Percentiles rank a stretch among this genome's conserved stretches.
Evolutionary conservation across 2,329 filamentous ascomycete genomes (phyloP).

Genomic region (Biscogniauxia marginata): DNA sequence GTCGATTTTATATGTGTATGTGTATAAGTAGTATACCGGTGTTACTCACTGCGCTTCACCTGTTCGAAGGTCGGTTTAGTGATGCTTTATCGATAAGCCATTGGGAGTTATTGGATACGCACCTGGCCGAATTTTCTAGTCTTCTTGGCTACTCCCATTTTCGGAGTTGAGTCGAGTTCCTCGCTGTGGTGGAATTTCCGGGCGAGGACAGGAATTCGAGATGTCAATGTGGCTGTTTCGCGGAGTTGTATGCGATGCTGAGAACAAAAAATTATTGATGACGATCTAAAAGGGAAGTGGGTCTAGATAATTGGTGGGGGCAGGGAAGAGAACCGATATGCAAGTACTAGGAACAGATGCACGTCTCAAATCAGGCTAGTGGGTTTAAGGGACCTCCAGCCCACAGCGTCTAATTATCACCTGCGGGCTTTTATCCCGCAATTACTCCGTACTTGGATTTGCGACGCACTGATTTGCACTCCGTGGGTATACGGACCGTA

Average conservation of each 20-base stretch:
- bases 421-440: not conserved
- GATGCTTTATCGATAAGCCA: slow-evolving; percentile 28
- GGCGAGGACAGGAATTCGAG: not conserved
- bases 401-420: not conserved
- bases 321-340: not conserved
- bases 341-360: not conserved
- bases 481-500: too few species aligned
- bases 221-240: not conserved
- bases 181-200: not conserved
- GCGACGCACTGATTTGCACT: not conserved
- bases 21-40: not conserved
- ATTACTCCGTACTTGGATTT: not conserved
- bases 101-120: slow-evolving; percentile 28
- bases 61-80: slow-evolving; percentile 17
- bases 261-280: not conserved
- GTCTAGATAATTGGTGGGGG: not conserved
- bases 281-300: not conserved
- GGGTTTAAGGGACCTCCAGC: not conserved
- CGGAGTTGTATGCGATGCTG: not conserved
- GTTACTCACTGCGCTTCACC: slow-evolving; percentile 30
- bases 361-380: not conserved
- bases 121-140: slow-evolving; percentile 85
- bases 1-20: not conserved
- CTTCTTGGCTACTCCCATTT: slow-evolving; percentile 85
- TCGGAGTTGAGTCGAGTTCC: slow-evolving; percentile 7